phyloP scores from a whole-genome alignment of 768 basidiomycete species.

The Collybiopsis confluens region DNA sequence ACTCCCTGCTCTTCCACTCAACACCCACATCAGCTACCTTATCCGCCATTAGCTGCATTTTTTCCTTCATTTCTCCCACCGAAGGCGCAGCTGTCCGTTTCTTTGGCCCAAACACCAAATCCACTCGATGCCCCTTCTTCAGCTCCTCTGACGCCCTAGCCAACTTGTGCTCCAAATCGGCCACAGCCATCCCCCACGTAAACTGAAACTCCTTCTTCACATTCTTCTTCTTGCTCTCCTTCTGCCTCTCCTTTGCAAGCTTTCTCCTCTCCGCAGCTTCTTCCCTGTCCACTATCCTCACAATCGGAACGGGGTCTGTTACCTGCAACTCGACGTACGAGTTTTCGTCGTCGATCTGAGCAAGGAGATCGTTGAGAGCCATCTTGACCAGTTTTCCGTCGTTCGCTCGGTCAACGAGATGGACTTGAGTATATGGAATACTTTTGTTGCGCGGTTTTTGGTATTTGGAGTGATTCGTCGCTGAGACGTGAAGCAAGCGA shows the following conservation, averaged over 20 bases:
- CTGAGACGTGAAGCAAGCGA: constrained; percentile 4
- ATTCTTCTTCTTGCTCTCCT: constrained; percentile 24
- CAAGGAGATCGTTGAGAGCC: constrained; percentile 41
- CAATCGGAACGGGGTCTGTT: constrained; percentile 48
- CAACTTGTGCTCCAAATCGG: constrained; percentile 66
- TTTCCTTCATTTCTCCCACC: constrained; percentile 35
- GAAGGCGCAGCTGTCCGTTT: constrained; percentile 31
- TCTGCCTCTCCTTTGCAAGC: constrained; percentile 31
- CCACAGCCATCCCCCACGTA: constrained; percentile 57
- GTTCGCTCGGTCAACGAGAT: constrained; percentile 44
- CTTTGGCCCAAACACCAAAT: constrained; percentile 53
- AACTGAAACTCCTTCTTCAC: constrained; percentile 65
- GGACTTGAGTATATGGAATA: constrained; percentile 40
- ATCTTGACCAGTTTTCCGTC: constrained; percentile 30
- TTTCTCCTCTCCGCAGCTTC: constrained; percentile 34
- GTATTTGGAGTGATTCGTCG: background rate
- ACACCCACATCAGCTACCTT: constrained; percentile 44
- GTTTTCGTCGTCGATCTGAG: constrained; percentile 33
- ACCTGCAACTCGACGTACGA: constrained; percentile 55
- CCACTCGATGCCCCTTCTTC: constrained; percentile 54
- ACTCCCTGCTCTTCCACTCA: constrained; percentile 47
- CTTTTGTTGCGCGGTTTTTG: constrained; percentile 26
- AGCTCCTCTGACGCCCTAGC: constrained; percentile 49
- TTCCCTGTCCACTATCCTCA: constrained; percentile 50
- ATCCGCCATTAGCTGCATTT: constrained; percentile 38